phyloP scores from a whole-genome alignment of 1,139 yeast species.

The Hansenula anomala region DNA sequence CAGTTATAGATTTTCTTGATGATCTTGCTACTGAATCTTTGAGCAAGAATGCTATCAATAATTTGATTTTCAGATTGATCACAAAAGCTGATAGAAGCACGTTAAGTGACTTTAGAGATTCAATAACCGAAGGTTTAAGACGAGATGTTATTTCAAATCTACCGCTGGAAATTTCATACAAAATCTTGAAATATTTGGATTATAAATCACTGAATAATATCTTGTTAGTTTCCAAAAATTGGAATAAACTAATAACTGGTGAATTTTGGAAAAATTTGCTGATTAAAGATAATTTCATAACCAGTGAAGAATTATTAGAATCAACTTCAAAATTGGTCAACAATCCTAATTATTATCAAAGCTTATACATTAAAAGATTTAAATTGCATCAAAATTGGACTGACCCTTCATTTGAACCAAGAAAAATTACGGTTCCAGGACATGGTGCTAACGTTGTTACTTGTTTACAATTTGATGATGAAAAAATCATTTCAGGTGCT shows the following conservation, averaged over 20 bases:
- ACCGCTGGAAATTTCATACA: slow-evolving; percentile 73
- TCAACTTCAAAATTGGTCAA: slow-evolving; percentile 11
- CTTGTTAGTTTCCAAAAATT: slow-evolving; percentile 60
- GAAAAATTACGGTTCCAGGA: slow-evolving; percentile 64
- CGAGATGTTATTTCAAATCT: slow-evolving; percentile 68
- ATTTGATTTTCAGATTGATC: slow-evolving; percentile 55
- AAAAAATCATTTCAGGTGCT: slow-evolving; percentile 87
- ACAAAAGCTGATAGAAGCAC: slow-evolving; percentile 63
- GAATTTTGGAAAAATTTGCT: slow-evolving; percentile 56
- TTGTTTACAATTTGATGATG: slow-evolving; percentile 89
- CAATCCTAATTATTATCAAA: slow-evolving; percentile 16
- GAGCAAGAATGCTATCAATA: slow-evolving; percentile 12
- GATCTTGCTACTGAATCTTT: slow-evolving; percentile 11
- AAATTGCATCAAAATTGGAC: slow-evolving; percentile 79
- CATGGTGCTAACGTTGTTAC: slow-evolving; percentile 85
- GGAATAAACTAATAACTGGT: slow-evolving; percentile 62
- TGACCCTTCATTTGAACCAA: slow-evolving; percentile 67
- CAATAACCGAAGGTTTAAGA: slow-evolving; percentile 56
- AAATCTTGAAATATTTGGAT: slow-evolving; percentile 66
- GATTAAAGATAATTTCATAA: slow-evolving; percentile 48
- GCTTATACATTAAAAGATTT: slow-evolving; percentile 39
- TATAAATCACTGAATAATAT: slow-evolving; percentile 57
- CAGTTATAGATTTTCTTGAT: slow-evolving; percentile 29
- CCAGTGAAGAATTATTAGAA: slow-evolving; percentile 22
- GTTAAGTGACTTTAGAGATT: slow-evolving; percentile 59